Evolutionary conservation across 257 asterid genomes (phyloP).

Genomic region (Eustoma russellianum): DNA sequence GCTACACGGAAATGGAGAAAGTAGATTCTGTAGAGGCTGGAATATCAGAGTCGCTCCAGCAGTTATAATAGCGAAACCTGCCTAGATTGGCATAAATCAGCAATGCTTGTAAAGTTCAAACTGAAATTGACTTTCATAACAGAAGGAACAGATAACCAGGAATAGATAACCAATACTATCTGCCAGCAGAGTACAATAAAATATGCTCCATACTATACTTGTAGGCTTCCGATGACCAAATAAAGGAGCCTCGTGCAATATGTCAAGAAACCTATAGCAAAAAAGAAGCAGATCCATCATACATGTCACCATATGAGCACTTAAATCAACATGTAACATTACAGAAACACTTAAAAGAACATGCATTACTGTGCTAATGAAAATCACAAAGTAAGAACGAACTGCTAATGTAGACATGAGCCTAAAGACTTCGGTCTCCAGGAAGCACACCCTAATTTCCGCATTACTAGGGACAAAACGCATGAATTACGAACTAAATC

Average conservation of each 20-base stretch:
- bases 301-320: too few relatives aligned
- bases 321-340: too few relatives aligned
- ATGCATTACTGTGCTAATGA: neutral
- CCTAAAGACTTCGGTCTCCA: too few relatives aligned
- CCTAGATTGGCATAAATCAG: conserved; percentile 54
- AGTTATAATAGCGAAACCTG: conserved; percentile 90
- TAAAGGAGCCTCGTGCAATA: conserved; percentile 90
- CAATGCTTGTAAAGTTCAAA: conserved; percentile 11
- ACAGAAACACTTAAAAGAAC: neutral
- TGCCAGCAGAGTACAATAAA: conserved; percentile 80
- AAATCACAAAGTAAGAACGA: neutral
- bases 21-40: conserved; percentile 38
- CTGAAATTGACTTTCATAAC: neutral
- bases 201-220: conserved; percentile 58
- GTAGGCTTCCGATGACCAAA: conserved; percentile 91
- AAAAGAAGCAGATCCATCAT: conserved; percentile 16
- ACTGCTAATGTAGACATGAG: too few relatives aligned
- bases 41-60: conserved; percentile 76
- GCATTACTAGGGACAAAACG: too few relatives aligned
- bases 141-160: too few relatives aligned
- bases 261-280: conserved; percentile 70
- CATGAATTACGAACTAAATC: too few relatives aligned
- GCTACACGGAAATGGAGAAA: conserved; percentile 74
- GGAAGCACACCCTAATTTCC: too few relatives aligned
- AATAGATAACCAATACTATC: conserved; percentile 22